Conservation (phyloP, 257 asterid species). For the Anisodus acutangulus region DNA sequence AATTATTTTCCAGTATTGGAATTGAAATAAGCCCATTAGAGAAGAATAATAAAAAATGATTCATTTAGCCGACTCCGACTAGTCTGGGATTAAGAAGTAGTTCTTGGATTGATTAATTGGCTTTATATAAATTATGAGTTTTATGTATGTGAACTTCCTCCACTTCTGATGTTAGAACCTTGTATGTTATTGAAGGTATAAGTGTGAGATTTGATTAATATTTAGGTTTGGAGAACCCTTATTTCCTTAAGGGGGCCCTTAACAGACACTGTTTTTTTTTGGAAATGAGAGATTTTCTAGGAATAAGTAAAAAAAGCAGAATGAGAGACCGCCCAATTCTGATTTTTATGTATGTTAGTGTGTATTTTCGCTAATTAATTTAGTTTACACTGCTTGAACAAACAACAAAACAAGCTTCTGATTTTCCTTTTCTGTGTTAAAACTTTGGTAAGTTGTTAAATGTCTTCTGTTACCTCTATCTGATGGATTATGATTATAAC, state of each 20-base stretch:
- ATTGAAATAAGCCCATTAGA: neutral
- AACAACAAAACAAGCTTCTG: neutral
- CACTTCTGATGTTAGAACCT: neutral
- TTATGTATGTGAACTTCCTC: neutral
- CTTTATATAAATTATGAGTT: neutral
- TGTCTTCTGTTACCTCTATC: neutral
- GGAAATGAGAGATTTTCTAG: neutral
- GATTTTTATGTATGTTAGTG: neutral
- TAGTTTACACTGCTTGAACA: neutral
- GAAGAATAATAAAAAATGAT: neutral
- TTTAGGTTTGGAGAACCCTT: neutral
- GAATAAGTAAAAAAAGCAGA: neutral
- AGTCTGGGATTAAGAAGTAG: neutral
- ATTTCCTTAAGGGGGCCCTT: too few relatives aligned
- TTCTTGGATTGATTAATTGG: conserved; percentile 22
- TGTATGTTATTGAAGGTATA: neutral
- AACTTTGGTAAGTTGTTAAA: conserved; percentile 3
- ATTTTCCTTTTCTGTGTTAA: neutral
- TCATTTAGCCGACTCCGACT: neutral
- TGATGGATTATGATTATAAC: neutral
- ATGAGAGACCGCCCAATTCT: neutral
- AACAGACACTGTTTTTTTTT: neutral
- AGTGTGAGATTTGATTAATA: neutral
- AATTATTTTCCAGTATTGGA: neutral
- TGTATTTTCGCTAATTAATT: neutral